phyloP scores from a whole-genome alignment of 2,329 filamentous ascomycete genomes.

The Magnaporthiopsis poae region DNA sequence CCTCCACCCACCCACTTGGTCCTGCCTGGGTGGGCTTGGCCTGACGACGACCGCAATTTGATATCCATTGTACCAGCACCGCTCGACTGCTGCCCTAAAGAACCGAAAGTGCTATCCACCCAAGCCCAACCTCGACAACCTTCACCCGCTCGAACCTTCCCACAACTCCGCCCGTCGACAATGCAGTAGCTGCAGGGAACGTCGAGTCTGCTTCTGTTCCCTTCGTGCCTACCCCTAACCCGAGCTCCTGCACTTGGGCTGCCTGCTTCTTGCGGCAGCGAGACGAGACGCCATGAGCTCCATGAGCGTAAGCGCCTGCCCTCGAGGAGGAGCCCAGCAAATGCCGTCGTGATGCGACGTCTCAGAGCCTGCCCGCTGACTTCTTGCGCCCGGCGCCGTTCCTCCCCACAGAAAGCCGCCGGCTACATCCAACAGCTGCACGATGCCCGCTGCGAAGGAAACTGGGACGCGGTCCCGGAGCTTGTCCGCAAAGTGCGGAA shows the following conservation, averaged over 20 bases:
- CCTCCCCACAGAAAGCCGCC: conserved; percentile 52
- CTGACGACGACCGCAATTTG: neutral
- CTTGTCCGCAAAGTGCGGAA: conserved; percentile 88
- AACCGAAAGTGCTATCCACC: neutral
- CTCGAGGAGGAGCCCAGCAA: neutral
- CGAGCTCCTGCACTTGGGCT: neutral
- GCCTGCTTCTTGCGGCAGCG: neutral
- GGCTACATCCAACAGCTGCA: conserved; percentile 78
- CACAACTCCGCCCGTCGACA: neutral
- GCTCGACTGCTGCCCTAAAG: neutral
- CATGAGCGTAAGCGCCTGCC: conserved; percentile 8
- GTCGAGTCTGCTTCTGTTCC: neutral
- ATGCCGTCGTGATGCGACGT: neutral
- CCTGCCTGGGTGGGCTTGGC: neutral
- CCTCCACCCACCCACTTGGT: neutral
- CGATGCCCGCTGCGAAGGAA: conserved; percentile 74
- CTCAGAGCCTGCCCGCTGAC: neutral
- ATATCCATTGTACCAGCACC: neutral
- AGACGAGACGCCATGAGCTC: conserved; percentile 2
- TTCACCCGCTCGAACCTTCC: neutral
- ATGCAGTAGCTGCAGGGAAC: neutral
- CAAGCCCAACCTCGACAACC: neutral
- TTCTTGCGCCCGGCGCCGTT: neutral
- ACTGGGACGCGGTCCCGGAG: conserved; percentile 80
- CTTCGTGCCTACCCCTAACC: neutral